Percentiles rank a stretch among this genome's conserved stretches.
Evolutionary conservation across 768 basidiomycete species (phyloP).

Genomic region (Leccinum longicurvipes): DNA sequence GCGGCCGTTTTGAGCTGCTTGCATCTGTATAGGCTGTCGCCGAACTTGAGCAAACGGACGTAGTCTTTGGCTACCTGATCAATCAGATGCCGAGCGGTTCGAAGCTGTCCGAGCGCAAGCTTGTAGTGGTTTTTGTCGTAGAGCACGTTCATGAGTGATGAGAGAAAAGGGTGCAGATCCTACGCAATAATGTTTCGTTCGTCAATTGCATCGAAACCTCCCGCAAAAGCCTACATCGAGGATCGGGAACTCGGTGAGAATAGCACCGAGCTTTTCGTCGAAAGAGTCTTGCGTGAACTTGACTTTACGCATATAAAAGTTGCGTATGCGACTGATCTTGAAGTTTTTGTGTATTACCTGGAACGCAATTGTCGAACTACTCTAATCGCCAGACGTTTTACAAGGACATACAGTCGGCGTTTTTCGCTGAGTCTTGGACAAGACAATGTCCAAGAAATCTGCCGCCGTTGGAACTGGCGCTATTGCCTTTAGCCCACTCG

Average conservation of each 20-base stretch:
- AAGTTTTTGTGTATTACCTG: constrained; percentile 99
- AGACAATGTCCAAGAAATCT: constrained; percentile 92
- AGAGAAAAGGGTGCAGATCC: constrained; percentile 95
- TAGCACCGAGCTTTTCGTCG: constrained; percentile 91
- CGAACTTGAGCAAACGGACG: constrained; percentile 94
- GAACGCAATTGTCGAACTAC: neutral
- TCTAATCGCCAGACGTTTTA: neutral
- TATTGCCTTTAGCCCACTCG: constrained; percentile 92
- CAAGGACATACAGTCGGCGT: constrained; percentile 74
- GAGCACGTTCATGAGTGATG: constrained; percentile 94
- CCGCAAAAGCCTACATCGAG: constrained; percentile 72
- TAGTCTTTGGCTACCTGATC: constrained; percentile 98
- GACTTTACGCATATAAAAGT: constrained; percentile 99
- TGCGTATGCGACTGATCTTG: constrained; percentile 97
- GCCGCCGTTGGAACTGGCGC: constrained; percentile 96
- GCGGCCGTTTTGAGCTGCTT: constrained; percentile 98
- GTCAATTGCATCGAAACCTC: neutral
- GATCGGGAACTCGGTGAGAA: constrained; percentile 95
- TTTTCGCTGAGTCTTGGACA: constrained; percentile 94
- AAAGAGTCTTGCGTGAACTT: constrained; percentile 98
- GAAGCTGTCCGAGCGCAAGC: constrained; percentile 93
- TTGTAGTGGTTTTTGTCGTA: constrained; percentile 99
- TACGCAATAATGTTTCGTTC: constrained; percentile 23
- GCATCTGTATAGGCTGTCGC: constrained; percentile 95
- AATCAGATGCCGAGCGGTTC: constrained; percentile 93